Evolutionary conservation across 2,329 filamentous ascomycete species (phyloP).

Genomic region (Diaporthe ilicicola): DNA sequence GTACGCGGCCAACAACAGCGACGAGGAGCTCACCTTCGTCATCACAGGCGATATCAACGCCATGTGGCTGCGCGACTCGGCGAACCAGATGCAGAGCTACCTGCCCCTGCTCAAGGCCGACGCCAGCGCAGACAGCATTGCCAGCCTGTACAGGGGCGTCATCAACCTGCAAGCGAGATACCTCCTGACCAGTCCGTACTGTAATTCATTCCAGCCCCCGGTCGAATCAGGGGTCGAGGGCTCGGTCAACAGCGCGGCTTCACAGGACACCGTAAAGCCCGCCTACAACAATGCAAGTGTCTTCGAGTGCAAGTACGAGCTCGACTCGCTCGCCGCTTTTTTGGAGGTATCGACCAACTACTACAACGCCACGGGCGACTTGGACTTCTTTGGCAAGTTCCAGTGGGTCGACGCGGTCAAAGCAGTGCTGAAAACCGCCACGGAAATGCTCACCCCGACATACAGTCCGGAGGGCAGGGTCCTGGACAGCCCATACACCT

Average conservation of each 20-base stretch:
- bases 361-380: constrained; percentile 75
- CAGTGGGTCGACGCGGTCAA: constrained; percentile 79
- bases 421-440: constrained; percentile 73
- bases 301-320: constrained; percentile 96
- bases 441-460: constrained; percentile 76
- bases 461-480: constrained; percentile 70
- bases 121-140: constrained; percentile 64
- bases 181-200: constrained; percentile 77
- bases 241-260: constrained; percentile 63
- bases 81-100: constrained; percentile 80
- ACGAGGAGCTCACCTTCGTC: constrained; percentile 70
- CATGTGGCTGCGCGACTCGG: constrained; percentile 49
- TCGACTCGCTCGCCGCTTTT: constrained; percentile 90
- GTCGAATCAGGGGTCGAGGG: constrained; percentile 73
- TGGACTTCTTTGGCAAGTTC: constrained; percentile 75
- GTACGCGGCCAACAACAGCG: constrained; percentile 60
- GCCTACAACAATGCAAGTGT: constrained; percentile 74
- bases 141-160: constrained; percentile 75
- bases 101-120: constrained; percentile 65
- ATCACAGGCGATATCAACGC: constrained; percentile 64
- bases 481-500: constrained; percentile 73
- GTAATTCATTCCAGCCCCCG: constrained; percentile 94
- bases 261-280: constrained; percentile 70
- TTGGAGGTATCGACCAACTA: constrained; percentile 84
- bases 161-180: constrained; percentile 82